A percentile compares a stretch with the other conserved stretches of the same genome.
Evolutionary conservation across 2,329 filamentous ascomycete genomes (phyloP).

Genomic region (Aspergillus sergii): DNA sequence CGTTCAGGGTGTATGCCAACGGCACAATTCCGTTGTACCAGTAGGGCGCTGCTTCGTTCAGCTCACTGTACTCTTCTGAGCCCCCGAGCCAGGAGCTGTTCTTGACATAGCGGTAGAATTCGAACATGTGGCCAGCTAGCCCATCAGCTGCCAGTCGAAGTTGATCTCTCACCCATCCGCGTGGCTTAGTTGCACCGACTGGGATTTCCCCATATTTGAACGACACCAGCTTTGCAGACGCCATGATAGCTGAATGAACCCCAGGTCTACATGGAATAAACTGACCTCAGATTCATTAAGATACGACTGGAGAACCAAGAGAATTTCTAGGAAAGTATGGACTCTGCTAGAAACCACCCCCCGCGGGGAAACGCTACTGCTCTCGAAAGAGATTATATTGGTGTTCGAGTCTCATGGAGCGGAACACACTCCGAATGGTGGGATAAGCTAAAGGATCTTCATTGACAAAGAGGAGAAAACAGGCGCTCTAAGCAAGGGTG

Average conservation of each 20-base stretch:
- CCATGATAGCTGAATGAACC: neutral
- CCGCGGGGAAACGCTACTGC: neutral
- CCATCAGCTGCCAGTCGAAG: conserved; percentile 53
- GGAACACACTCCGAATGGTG: conserved; percentile 1
- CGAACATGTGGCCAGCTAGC: conserved; percentile 55
- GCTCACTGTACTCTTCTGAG: conserved; percentile 52
- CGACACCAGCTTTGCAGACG: neutral
- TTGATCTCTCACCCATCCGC: conserved; percentile 57
- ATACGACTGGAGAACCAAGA: neutral
- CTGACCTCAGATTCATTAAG: neutral
- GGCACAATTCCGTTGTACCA: conserved; percentile 63
- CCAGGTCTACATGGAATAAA: neutral
- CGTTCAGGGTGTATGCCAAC: conserved; percentile 55
- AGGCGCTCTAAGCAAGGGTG: neutral
- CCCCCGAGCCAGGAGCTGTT: conserved; percentile 57
- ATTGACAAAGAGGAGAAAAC: neutral
- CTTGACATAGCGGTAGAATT: conserved; percentile 60
- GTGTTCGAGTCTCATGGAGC: neutral
- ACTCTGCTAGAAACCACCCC: neutral
- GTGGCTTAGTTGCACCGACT: conserved; percentile 53
- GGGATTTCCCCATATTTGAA: conserved; percentile 33
- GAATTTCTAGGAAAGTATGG: neutral
- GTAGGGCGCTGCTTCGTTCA: conserved; percentile 61
- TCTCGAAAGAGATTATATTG: neutral
- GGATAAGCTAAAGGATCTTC: neutral